phyloP scores from a whole-genome alignment of 129 eudicot genomes.

The Artemisia annua region DNA sequence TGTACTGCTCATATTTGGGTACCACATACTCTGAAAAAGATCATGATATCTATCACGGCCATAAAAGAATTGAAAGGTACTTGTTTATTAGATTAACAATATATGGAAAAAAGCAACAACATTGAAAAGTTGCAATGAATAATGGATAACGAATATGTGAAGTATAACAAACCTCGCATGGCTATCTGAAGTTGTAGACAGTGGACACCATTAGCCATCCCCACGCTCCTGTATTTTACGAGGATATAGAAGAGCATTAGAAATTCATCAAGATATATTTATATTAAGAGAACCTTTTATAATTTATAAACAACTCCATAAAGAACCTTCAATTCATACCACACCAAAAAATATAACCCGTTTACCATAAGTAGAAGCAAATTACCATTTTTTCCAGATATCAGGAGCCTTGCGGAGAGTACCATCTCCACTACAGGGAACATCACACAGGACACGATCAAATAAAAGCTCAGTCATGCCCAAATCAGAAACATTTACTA shows the following conservation, averaged over 20 bases:
- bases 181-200: slow-evolving; percentile 92
- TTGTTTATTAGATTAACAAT: slow-evolving; percentile 17
- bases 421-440: slow-evolving; percentile 99
- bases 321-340: too few species aligned
- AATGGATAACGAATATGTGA: neutral
- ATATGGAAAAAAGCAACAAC: neutral
- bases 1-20: too few species aligned
- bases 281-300: too few species aligned
- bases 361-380: neutral
- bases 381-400: slow-evolving; percentile 95
- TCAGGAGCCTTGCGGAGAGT: slow-evolving; percentile 99
- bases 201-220: slow-evolving; percentile 93
- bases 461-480: slow-evolving; percentile 70
- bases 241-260: slow-evolving; percentile 12
- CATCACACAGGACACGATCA: slow-evolving; percentile 99
- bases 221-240: slow-evolving; percentile 60
- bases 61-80: neutral
- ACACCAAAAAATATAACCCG: neutral
- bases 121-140: neutral
- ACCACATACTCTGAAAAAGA: neutral
- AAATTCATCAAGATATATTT: neutral
- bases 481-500: slow-evolving; percentile 36
- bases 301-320: too few species aligned
- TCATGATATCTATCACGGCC: neutral
- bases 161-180: slow-evolving; percentile 71